These are phyloP conservation scores for Aspergillus tamarii DNA, from an alignment of 2,329 filamentous ascomycete genomes.

Conservation along the genomic window DNA sequence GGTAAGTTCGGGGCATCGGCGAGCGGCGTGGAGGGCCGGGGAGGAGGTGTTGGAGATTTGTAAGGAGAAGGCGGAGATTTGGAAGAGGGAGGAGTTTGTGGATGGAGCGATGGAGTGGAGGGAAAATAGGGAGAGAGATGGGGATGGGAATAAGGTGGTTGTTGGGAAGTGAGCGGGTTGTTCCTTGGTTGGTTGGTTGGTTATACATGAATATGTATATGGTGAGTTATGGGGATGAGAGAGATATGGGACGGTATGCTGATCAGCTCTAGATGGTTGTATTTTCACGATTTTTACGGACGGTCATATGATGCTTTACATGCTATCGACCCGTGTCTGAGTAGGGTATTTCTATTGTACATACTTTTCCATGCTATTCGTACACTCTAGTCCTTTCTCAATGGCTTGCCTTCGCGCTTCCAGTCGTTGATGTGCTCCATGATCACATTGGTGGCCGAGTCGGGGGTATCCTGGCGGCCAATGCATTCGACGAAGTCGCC, in stretches of 20 bases:
- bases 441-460: conserved; percentile 82
- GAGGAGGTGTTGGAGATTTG: conserved; percentile 87
- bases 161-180: neutral
- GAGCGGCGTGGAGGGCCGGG: conserved; percentile 82
- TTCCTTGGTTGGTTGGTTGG: neutral
- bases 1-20: conserved; percentile 79
- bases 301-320: conserved; percentile 4
- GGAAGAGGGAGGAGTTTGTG: conserved; percentile 88
- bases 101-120: conserved; percentile 78
- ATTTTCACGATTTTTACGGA: neutral
- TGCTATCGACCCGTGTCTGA: conserved; percentile 13
- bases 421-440: conserved; percentile 81
- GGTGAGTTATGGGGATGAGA: neutral
- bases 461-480: conserved; percentile 89
- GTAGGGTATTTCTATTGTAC: conserved; percentile 34
- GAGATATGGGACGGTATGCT: neutral
- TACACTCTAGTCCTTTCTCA: conserved; percentile 49
- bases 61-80: conserved; percentile 88
- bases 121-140: conserved; percentile 76
- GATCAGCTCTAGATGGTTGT: neutral
- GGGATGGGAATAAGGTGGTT: conserved; percentile 43
- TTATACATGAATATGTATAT: neutral
- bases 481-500: conserved; percentile 98
- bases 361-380: conserved; percentile 18
- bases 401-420: conserved; percentile 57